These are phyloP conservation scores for Citrus australasica DNA, from an alignment of 345 rosid species.

Conservation along the genomic window DNA sequence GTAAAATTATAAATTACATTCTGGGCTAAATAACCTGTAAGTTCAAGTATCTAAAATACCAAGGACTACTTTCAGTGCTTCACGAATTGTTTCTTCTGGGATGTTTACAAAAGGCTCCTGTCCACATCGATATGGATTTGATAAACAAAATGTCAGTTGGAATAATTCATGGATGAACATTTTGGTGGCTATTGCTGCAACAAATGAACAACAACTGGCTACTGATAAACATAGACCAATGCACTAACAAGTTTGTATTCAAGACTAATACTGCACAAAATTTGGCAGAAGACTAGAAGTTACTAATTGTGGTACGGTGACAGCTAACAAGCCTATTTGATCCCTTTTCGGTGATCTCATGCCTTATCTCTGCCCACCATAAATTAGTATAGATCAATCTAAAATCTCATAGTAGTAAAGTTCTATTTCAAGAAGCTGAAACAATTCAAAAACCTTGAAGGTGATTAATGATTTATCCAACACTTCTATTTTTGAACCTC, in stretches of 20 bases:
- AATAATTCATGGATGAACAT: not conserved
- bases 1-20: not conserved
- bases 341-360: not conserved
- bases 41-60: slow-evolving; percentile 34
- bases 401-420: not conserved
- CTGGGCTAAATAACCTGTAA: not conserved
- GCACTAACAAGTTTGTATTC: not conserved
- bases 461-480: not conserved
- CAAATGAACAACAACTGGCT: not conserved
- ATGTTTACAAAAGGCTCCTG: slow-evolving; percentile 81
- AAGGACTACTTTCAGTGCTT: slow-evolving; percentile 63
- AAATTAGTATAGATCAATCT: not conserved
- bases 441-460: not conserved
- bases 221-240: not conserved
- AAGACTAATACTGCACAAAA: not conserved
- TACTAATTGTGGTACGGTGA: not conserved
- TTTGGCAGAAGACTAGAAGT: not conserved
- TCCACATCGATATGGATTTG: not conserved
- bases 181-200: not conserved
- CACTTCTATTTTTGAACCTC: not conserved
- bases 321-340: not conserved
- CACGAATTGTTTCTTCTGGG: slow-evolving; percentile 59
- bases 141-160: not conserved
- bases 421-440: not conserved
- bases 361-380: not conserved